Evolutionary conservation across 805 yeast species (phyloP).

Genomic region (Hanseniaspora hatyaiensis): DNA sequence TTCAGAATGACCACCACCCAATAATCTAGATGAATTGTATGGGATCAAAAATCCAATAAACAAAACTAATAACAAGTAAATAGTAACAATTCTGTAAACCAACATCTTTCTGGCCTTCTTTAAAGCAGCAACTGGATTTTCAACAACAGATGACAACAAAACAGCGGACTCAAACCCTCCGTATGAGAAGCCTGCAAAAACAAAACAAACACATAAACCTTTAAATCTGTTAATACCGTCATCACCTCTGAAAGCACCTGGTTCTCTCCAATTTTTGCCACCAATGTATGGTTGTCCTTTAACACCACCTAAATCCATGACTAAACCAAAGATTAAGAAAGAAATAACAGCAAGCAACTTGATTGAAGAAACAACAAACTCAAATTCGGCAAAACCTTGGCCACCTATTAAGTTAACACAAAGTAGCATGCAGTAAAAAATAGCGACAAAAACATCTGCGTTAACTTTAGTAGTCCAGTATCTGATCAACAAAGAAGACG

Average conservation of each 20-base stretch:
- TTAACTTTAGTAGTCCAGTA: conserved; percentile 39
- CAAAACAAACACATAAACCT: conserved; percentile 43
- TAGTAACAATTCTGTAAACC: conserved; percentile 42
- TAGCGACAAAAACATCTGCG: conserved; percentile 46
- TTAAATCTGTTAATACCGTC: conserved; percentile 37
- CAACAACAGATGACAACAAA: conserved; percentile 37
- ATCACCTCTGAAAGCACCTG: conserved; percentile 40
- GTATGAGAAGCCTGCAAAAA: conserved; percentile 48
- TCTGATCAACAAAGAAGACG: conserved; percentile 43
- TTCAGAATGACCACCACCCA: conserved; percentile 32
- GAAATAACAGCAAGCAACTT: conserved; percentile 51
- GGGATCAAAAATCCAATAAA: conserved; percentile 50
- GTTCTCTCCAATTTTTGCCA: conserved; percentile 45
- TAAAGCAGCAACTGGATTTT: conserved; percentile 38
- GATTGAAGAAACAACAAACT: conserved; percentile 42
- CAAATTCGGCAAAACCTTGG: conserved; percentile 59
- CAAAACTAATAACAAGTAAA: conserved; percentile 43
- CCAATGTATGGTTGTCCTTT: conserved; percentile 44
- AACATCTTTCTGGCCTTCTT: conserved; percentile 45
- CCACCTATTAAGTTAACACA: conserved; percentile 48
- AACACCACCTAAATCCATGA: conserved; percentile 50
- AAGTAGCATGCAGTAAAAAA: conserved; percentile 42
- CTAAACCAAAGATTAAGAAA: conserved; percentile 44
- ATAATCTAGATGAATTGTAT: conserved; percentile 34
- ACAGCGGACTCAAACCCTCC: conserved; percentile 54